Percentiles rank a stretch among this genome's conserved stretches.
Conservation (phyloP, 2,329 filamentous ascomycete genomes). For the Rasamsonia emersonii region DNA sequence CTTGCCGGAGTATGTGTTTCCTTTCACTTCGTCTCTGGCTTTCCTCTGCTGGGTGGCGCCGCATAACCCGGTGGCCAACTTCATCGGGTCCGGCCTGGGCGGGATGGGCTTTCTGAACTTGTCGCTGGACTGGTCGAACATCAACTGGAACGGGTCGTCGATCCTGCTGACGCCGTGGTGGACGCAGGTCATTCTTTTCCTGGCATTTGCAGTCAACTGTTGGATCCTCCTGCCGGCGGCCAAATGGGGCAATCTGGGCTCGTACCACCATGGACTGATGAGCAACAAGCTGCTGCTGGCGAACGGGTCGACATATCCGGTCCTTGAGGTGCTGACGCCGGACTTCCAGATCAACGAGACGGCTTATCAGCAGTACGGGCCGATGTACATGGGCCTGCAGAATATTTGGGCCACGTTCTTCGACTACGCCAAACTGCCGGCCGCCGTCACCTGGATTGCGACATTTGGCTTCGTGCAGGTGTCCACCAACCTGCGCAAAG, state of each 20-base stretch:
- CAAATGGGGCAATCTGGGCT: slow-evolving; percentile 48
- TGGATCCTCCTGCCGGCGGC: slow-evolving; percentile 53
- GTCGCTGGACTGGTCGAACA: slow-evolving; percentile 53
- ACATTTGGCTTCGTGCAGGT: slow-evolving; percentile 48
- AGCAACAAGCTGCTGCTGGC: slow-evolving; percentile 47
- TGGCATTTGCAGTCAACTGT: slow-evolving; percentile 47
- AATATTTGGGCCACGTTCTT: slow-evolving; percentile 53
- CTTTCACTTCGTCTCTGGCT: slow-evolving; percentile 51
- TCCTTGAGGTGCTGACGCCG: slow-evolving; percentile 34
- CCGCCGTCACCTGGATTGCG: slow-evolving; percentile 50
- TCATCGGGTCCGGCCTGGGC: slow-evolving; percentile 52
- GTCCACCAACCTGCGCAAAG: slow-evolving; percentile 36
- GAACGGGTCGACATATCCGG: slow-evolving; percentile 42
- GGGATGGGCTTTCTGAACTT: slow-evolving; percentile 56
- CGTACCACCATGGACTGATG: slow-evolving; percentile 48
- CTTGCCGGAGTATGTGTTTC: slow-evolving; percentile 52
- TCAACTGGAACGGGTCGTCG: slow-evolving; percentile 43
- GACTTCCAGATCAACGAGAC: slow-evolving; percentile 43
- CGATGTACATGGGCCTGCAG: slow-evolving; percentile 51
- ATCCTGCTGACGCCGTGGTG: slow-evolving; percentile 49
- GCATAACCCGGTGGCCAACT: slow-evolving; percentile 49
- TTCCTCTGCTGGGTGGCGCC: slow-evolving; percentile 58
- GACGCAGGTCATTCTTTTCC: slow-evolving; percentile 52
- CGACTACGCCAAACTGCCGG: slow-evolving; percentile 52
- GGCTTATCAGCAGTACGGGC: slow-evolving; percentile 40